phyloP scores from a whole-genome alignment of 257 asterid genomes.

The Solanum tarapatanum region DNA sequence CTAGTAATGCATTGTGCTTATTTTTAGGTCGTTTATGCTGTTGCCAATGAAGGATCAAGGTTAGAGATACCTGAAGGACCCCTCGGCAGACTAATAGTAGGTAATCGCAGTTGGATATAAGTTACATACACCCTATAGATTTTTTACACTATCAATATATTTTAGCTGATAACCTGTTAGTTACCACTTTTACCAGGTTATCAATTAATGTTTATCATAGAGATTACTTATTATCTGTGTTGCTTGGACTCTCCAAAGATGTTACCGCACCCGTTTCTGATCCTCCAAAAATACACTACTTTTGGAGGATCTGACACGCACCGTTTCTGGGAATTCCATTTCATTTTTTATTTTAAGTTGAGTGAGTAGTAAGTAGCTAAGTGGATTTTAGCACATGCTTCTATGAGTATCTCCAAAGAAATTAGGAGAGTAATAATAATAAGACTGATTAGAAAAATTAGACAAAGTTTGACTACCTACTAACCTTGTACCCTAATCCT shows the following conservation, averaged over 20 bases:
- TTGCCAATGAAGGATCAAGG: constrained; percentile 59
- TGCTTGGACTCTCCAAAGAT: not conserved
- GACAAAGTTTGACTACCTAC: not conserved
- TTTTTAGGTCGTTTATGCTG: constrained; percentile 50
- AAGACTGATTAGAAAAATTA: not conserved
- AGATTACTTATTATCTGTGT: not conserved
- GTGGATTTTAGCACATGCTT: not conserved
- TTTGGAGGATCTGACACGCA: not conserved
- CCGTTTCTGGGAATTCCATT: no score
- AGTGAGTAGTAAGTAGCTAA: not conserved
- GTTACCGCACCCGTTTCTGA: not conserved
- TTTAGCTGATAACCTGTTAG: not conserved
- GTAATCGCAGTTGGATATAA: constrained; percentile 7
- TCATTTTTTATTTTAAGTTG: not conserved
- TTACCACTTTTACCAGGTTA: not conserved
- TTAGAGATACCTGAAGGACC: constrained; percentile 85
- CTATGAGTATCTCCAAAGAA: not conserved
- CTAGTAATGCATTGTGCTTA: not conserved
- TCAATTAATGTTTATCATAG: not conserved
- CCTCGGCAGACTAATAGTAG: constrained; percentile 67
- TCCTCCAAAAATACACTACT: not conserved
- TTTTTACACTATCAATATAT: not conserved
- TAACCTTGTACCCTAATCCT: not conserved
- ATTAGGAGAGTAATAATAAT: not conserved
- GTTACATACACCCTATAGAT: not conserved